Conservation (phyloP, 1,139 yeast species). For the Saccharomyces hybrid region DNA sequence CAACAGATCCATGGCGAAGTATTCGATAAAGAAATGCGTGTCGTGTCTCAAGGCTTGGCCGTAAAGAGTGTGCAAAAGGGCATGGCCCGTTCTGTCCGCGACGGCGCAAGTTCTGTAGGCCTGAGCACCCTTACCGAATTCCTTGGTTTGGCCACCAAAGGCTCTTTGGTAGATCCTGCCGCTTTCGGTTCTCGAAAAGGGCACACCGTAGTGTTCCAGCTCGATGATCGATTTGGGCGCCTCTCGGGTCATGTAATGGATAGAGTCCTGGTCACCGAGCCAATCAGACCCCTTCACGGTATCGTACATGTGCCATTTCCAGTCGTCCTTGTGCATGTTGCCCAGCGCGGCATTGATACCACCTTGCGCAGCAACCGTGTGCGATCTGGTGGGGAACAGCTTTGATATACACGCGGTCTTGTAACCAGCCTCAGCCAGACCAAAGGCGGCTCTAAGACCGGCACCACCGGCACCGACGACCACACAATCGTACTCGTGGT, state of each 20-base stretch:
- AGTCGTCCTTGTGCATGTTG: slow-evolving; percentile 95
- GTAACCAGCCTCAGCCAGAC: slow-evolving; percentile 92
- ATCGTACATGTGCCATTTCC: slow-evolving; percentile 99
- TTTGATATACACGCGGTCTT: slow-evolving; percentile 97
- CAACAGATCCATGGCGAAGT: slow-evolving; percentile 88
- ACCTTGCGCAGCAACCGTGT: slow-evolving; percentile 99
- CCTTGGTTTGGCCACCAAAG: slow-evolving; percentile 95
- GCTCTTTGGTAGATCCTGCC: slow-evolving; percentile 98
- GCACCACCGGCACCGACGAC: slow-evolving; percentile 99
- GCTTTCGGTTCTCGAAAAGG: slow-evolving; percentile 93
- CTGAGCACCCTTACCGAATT: slow-evolving; percentile 96
- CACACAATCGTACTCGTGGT: slow-evolving; percentile 95
- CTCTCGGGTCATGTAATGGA: slow-evolving; percentile 97
- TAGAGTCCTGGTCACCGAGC: slow-evolving; percentile 99
- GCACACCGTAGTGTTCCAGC: slow-evolving; percentile 96
- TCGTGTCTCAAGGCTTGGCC: slow-evolving; percentile 96
- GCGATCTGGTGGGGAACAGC: slow-evolving; percentile 96
- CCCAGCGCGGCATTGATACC: slow-evolving; percentile 97
- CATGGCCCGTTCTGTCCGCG: slow-evolving; percentile 98
- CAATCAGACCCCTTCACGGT: slow-evolving; percentile 99
- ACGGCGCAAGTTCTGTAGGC: slow-evolving; percentile 99
- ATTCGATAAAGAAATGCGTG: slow-evolving; percentile 96
- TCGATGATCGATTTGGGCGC: slow-evolving; percentile 95
- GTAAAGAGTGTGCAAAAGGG: slow-evolving; percentile 87
- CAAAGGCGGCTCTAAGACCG: slow-evolving; percentile 96